Evolutionary conservation across 2,329 filamentous ascomycete species (phyloP).

Genomic region (Penicillium vulpinum): DNA sequence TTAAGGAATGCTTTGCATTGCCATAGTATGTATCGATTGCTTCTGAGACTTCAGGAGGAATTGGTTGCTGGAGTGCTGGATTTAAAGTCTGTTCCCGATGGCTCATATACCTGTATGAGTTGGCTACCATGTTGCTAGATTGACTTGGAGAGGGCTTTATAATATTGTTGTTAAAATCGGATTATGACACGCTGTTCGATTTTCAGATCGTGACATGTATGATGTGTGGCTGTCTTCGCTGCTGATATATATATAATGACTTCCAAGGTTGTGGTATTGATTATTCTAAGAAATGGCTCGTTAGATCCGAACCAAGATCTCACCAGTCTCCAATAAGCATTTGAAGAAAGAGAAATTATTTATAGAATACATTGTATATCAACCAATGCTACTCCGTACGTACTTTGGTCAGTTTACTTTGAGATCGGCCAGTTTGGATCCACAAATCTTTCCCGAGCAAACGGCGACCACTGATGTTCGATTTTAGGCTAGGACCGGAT

Average conservation of each 20-base stretch:
- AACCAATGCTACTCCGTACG: too few relatives aligned
- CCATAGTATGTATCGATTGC: conserved; percentile 14
- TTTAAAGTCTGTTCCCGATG: conserved; percentile 11
- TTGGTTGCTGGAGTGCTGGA: neutral
- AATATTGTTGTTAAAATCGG: neutral
- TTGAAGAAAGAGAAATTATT: too few relatives aligned
- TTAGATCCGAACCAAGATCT: neutral
- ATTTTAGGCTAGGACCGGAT: neutral
- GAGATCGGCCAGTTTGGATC: neutral
- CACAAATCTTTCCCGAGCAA: neutral
- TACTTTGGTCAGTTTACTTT: neutral
- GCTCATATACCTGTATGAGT: neutral
- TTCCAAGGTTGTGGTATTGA: too few relatives aligned
- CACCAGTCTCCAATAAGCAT: neutral
- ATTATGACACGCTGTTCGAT: neutral
- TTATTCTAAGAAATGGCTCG: neutral
- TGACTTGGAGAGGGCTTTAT: too few relatives aligned
- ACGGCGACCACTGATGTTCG: neutral
- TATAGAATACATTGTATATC: neutral
- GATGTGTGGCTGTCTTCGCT: neutral
- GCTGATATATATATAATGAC: neutral
- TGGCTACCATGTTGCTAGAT: neutral
- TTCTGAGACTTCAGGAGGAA: conserved; percentile 7
- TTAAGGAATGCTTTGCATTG: conserved; percentile 15
- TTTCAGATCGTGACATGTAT: neutral